A percentile compares a stretch with the other conserved stretches of the same genome.
phyloP scores from a whole-genome alignment of 1,139 yeast species.

The Protomyces lactucae-debilis region DNA sequence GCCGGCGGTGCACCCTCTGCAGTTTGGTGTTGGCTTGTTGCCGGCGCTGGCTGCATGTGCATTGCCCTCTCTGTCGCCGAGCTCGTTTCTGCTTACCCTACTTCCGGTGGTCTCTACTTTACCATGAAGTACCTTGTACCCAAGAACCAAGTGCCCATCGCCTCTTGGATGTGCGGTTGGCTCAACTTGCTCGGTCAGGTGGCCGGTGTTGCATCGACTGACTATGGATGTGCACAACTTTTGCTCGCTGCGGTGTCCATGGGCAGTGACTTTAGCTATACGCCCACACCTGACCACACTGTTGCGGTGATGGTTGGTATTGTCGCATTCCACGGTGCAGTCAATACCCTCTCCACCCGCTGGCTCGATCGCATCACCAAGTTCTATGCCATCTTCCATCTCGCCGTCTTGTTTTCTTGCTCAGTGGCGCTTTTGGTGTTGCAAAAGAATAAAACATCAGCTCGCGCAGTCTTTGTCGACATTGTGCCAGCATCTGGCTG shows the following conservation, averaged over 20 bases:
- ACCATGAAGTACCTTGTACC: slow-evolving; percentile 35
- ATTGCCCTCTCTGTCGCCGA: slow-evolving; percentile 58
- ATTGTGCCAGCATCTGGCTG: slow-evolving; percentile 39
- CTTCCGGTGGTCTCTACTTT: slow-evolving; percentile 59
- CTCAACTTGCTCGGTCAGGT: slow-evolving; percentile 45
- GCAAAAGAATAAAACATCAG: slow-evolving; percentile 38
- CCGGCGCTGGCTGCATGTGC: slow-evolving; percentile 34
- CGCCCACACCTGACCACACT: slow-evolving; percentile 44
- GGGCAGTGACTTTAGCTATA: slow-evolving; percentile 42
- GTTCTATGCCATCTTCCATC: slow-evolving; percentile 45
- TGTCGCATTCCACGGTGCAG: slow-evolving; percentile 42
- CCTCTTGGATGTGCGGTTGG: slow-evolving; percentile 49
- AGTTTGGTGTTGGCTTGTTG: slow-evolving; percentile 29
- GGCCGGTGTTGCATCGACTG: slow-evolving; percentile 45
- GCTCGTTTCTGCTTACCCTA: slow-evolving; percentile 61
- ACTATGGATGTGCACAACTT: slow-evolving; percentile 42
- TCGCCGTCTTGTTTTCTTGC: slow-evolving; percentile 43
- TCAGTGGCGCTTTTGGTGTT: slow-evolving; percentile 38
- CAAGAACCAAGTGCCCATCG: slow-evolving; percentile 38
- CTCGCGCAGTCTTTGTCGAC: slow-evolving; percentile 38
- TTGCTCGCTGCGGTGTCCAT: slow-evolving; percentile 45
- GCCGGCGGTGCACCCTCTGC: slow-evolving; percentile 28
- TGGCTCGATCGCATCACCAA: slow-evolving; percentile 44
- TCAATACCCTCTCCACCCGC: slow-evolving; percentile 46
- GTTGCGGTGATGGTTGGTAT: slow-evolving; percentile 47